Base-by-base conservation (phyloP, 305 asterid genomes). In the Nicotiana rustica region DNA sequence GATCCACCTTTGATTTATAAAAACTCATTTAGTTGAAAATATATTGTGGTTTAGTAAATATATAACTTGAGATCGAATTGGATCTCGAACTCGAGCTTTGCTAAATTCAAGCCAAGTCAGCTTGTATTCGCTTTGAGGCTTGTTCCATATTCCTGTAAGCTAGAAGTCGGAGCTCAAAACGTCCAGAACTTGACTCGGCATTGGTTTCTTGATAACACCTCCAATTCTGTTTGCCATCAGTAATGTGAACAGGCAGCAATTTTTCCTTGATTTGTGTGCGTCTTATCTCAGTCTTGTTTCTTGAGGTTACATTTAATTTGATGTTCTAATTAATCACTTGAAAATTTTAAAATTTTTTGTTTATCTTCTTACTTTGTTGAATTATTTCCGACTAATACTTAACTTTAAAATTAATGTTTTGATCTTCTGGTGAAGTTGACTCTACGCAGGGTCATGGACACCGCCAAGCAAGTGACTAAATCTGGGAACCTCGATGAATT, bases 401-500 rank as follows among this genome's bases (percentile, higher is more conserved):
- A 6, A 76, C 2, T 29, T 47, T 44, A 5, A 6, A 56, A 25
- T 80, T 41, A 25, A 64, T 13, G 49, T 35, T 78, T 21, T 38
- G 60, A 55, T 81, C 80, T 86, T 67, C 44, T 84, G 82, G 68
- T 87, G 90, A 93, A 95, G 99, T 86, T 95, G 81, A 95, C 97
- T 9, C 84, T 95, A 83, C 93, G 98, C 68, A 91, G 98, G 89
- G 91, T 93, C 21, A 95, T 95, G 98, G 99, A 95, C 83, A 92
- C 96, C 35, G 98, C 99, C 67, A 95, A 91, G 86, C 97, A 88
- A 89, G 98, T 92, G 67, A 95, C 99, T 1, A 93, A 82, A 85
- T 95, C 99, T 6, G 99, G 99, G 82, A 93, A 91, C 62, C 80
- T 93, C 90, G 92, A 95, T 38, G 99, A 95, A 83, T 92, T 95